Evolutionary conservation across 169 alveolate genomes (phyloP).

Genomic region (Plasmodium malariae): DNA sequence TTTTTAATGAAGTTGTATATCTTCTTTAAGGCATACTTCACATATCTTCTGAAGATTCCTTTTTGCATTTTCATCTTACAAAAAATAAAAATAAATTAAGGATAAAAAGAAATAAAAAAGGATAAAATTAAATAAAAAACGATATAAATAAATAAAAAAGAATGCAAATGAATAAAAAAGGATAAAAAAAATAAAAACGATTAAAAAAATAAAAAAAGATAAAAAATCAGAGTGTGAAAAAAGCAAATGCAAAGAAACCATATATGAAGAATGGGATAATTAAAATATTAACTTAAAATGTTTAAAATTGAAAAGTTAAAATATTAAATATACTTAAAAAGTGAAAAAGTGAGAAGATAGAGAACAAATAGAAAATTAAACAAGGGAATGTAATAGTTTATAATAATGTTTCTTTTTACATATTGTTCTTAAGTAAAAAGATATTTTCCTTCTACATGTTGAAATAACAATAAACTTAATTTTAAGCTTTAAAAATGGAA

Average conservation of each 20-base stretch:
- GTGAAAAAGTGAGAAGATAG: no score
- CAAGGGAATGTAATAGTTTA: no score
- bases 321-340: no score
- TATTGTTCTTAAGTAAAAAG: constrained; percentile 5
- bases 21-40: constrained; percentile 4
- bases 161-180: background rate
- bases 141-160: background rate
- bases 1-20: constrained; percentile 13
- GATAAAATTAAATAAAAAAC: background rate
- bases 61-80: constrained; percentile 55
- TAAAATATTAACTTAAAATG: no score
- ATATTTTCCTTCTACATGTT: constrained; percentile 30
- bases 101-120: constrained; percentile 1
- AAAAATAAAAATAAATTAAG: constrained; percentile 13
- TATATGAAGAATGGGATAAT: no score
- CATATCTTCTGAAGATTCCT: constrained; percentile 33
- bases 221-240: no score
- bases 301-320: no score
- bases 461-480: background rate
- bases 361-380: no score
- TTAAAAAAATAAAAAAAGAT: constrained; percentile 18
- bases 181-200: background rate
- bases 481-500: constrained; percentile 1
- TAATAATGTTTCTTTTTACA: background rate
- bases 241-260: no score